Percentiles rank a stretch among this genome's conserved stretches.
Evolutionary conservation across 805 yeast genomes (phyloP).

Genomic region (Wickerhamiella sorbophila): DNA sequence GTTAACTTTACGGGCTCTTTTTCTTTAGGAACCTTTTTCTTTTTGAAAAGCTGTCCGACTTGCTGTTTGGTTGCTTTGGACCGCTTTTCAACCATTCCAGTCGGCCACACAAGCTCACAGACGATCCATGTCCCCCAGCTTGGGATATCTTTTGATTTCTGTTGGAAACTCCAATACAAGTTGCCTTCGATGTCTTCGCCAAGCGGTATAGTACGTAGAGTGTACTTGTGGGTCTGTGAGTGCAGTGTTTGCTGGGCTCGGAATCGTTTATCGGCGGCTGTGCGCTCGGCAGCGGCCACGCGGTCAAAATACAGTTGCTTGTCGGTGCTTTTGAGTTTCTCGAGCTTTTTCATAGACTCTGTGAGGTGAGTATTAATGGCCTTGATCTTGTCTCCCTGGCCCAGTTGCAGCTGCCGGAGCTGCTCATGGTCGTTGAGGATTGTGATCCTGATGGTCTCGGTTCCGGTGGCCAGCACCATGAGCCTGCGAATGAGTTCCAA

Average conservation of each 20-base stretch:
- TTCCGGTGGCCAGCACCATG: slow-evolving; percentile 20
- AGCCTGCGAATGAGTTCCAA: slow-evolving; percentile 21
- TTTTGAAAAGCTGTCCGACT: neutral
- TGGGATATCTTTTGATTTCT: slow-evolving; percentile 18
- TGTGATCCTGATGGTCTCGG: slow-evolving; percentile 25
- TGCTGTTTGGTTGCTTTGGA: neutral
- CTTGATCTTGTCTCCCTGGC: slow-evolving; percentile 20
- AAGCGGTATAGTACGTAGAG: slow-evolving; percentile 23
- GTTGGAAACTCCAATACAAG: slow-evolving; percentile 26
- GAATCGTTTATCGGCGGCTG: slow-evolving; percentile 17
- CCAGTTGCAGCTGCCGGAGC: slow-evolving; percentile 17
- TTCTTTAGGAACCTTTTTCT: too few relatives aligned
- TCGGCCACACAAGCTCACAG: neutral
- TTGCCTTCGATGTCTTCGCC: slow-evolving; percentile 25
- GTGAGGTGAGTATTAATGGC: slow-evolving; percentile 16
- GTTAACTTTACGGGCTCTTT: too few relatives aligned
- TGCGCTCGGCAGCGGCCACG: slow-evolving; percentile 18
- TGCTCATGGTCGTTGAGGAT: slow-evolving; percentile 23
- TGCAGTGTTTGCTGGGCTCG: slow-evolving; percentile 20
- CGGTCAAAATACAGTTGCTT: slow-evolving; percentile 18
- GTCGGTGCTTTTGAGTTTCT: slow-evolving; percentile 15
- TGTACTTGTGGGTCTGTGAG: slow-evolving; percentile 20
- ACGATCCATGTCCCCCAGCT: slow-evolving; percentile 25
- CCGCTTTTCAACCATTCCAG: neutral
- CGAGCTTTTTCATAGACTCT: slow-evolving; percentile 16